These are phyloP conservation scores for Rhizophora mangle DNA, from an alignment of 345 rosid species.

Conservation along the genomic window DNA sequence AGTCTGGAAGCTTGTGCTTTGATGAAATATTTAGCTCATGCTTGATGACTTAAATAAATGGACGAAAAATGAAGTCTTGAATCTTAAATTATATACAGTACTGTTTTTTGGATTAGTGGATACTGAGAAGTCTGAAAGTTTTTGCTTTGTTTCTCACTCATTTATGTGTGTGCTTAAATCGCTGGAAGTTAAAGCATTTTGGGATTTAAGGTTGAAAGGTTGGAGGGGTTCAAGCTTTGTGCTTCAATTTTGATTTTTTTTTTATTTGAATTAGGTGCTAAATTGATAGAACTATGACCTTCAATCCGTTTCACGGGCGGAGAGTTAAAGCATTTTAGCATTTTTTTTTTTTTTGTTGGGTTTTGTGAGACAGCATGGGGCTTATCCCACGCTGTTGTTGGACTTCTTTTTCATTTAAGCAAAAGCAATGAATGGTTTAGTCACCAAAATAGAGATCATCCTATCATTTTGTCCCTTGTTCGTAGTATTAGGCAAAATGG, in stretches of 20 bases:
- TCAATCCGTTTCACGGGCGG: too few relatives aligned
- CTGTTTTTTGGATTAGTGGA: too few relatives aligned
- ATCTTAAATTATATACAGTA: too few relatives aligned
- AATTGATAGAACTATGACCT: background rate
- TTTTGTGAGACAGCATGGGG: too few relatives aligned
- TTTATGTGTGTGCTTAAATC: background rate
- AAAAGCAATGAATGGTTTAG: background rate
- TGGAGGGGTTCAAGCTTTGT: background rate
- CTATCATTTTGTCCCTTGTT: background rate
- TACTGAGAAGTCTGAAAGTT: too few relatives aligned
- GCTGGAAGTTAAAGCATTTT: background rate
- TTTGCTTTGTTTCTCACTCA: background rate
- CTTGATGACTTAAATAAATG: slow-evolving; percentile 4
- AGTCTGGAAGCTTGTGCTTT: background rate
- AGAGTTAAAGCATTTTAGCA: background rate
- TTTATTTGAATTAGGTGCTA: background rate
- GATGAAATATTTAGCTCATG: background rate
- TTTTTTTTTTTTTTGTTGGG: background rate
- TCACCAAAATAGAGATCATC: background rate
- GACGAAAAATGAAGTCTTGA: background rate
- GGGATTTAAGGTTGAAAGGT: too few relatives aligned
- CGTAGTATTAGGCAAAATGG: background rate
- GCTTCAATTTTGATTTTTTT: background rate
- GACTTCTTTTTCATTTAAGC: background rate
- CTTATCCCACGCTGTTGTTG: background rate